Evolutionary conservation across 305 asterid species (phyloP), one percentile per base, ranked within the genome.

Genomic region (Fraxinus baroniana): DNA sequence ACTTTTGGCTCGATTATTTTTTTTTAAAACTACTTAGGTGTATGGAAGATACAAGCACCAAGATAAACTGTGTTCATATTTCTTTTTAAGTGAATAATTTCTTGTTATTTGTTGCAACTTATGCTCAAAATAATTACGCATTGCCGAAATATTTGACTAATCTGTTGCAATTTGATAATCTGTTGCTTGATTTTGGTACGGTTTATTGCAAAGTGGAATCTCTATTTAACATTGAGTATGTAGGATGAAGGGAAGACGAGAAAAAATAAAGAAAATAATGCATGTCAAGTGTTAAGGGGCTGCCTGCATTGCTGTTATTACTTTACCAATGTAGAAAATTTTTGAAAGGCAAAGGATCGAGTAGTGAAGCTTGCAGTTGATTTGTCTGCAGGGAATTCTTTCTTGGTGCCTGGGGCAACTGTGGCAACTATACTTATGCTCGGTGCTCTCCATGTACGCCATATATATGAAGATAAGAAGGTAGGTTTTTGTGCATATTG

Each of bases 391-490:
- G 98, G 96, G 79, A 89, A 90, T 82, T 81, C 85, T 74, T 90
- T 91, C 84, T 86, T 92, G 79, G 85, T 94, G 83, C 97, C 98
- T 80, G 98, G 97, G 82, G 98, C 98, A 71, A 95, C 99, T 20
- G 86, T 86, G 64, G 98, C 97, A 79, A 92, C 97, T 52, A 89
- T 95, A 86, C 89, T 94, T 80, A 95, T 95, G 98, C 99, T 95
- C 77, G 99, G 99, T 75, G 94, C 97, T 80, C 96, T 95, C 79
- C 99, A 95, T 86, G 90, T 90, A 77, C 97, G 99, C 60, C 94
- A 98, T 85, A 87, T 95, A 37, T 94, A 94, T 74, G 89, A 91
- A 82, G 97, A 94, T 89, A 92, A 87, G 80, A 94, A 91, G 98
- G 98, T 92, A 79, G 32, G 10, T 26, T 18, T 86, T 41, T 30